Conservation (phyloP, 768 basidiomycete genomes). For the Suillus subluteus region DNA sequence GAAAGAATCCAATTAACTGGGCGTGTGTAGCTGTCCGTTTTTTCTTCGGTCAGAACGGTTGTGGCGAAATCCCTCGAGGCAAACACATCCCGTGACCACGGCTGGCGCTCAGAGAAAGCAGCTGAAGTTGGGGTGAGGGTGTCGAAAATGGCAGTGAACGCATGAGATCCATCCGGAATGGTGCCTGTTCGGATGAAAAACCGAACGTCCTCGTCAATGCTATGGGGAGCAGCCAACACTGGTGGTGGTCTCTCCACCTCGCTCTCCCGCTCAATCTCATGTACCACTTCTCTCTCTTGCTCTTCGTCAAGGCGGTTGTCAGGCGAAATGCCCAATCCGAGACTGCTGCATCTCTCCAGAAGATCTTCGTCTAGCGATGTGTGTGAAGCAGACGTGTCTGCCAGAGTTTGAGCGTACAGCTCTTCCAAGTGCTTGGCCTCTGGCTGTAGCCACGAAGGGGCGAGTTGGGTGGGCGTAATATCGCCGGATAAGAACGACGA, state of each 20-base stretch:
- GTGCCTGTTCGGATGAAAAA: constrained; percentile 34
- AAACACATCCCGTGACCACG: constrained; percentile 23
- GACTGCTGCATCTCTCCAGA: constrained; percentile 24
- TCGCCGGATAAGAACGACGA: constrained; percentile 16
- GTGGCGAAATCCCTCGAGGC: constrained; percentile 22
- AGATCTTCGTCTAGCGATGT: constrained; percentile 21
- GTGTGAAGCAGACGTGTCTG: constrained; percentile 11
- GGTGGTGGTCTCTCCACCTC: constrained; percentile 40
- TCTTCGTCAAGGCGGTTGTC: constrained; percentile 44
- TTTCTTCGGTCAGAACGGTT: constrained; percentile 13
- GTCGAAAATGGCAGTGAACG: constrained; percentile 25
- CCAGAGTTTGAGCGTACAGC: constrained; percentile 31
- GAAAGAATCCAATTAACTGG: constrained; percentile 49
- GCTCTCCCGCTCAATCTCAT: constrained; percentile 44
- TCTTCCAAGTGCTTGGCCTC: constrained; percentile 41
- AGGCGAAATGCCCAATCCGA: constrained; percentile 31
- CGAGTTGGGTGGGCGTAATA: constrained; percentile 10
- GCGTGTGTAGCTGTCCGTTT: constrained; percentile 37
- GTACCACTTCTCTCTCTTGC: constrained; percentile 49
- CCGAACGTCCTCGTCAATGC: constrained; percentile 29
- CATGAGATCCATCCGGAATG: constrained; percentile 17
- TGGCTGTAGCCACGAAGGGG: constrained; percentile 40
- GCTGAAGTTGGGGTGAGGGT: constrained; percentile 17
- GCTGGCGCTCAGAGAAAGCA: constrained; percentile 19
- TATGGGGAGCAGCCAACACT: constrained; percentile 30